phyloP scores from a whole-genome alignment of 169 alveolate genomes.

The Plasmodium cynomolgi region DNA sequence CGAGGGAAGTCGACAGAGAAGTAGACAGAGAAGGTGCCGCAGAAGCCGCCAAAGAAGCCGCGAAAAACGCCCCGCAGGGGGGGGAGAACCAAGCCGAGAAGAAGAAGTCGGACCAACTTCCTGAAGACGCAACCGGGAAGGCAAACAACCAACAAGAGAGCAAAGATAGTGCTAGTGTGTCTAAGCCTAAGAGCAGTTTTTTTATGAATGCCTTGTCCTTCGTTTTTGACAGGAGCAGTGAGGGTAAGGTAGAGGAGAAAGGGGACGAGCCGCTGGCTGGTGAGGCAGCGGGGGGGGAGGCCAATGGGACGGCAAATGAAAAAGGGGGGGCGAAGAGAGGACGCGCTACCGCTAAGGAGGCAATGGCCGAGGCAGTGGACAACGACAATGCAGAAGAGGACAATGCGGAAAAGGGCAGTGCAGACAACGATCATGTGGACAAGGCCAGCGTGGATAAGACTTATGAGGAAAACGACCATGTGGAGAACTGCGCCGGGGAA shows the following conservation, averaged over 20 bases:
- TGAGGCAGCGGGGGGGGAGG: neutral
- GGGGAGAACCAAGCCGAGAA: neutral
- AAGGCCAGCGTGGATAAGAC: neutral
- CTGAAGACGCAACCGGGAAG: neutral
- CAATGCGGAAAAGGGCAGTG: too few relatives aligned
- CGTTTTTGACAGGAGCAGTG: neutral
- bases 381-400: neutral
- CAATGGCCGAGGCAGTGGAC: neutral
- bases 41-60: neutral
- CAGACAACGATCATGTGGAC: neutral
- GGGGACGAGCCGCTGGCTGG: neutral
- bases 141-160: neutral
- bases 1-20: neutral
- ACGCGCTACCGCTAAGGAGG: neutral
- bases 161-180: neutral
- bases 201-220: slow-evolving; percentile 4
- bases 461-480: neutral
- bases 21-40: neutral
- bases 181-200: neutral
- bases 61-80: neutral
- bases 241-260: neutral
- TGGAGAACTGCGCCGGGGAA: neutral
- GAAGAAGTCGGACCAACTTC: neutral
- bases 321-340: neutral
- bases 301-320: neutral